phyloP scores from a whole-genome alignment of 768 basidiomycete species.

The Rhodotorula sphaerocarpa region DNA sequence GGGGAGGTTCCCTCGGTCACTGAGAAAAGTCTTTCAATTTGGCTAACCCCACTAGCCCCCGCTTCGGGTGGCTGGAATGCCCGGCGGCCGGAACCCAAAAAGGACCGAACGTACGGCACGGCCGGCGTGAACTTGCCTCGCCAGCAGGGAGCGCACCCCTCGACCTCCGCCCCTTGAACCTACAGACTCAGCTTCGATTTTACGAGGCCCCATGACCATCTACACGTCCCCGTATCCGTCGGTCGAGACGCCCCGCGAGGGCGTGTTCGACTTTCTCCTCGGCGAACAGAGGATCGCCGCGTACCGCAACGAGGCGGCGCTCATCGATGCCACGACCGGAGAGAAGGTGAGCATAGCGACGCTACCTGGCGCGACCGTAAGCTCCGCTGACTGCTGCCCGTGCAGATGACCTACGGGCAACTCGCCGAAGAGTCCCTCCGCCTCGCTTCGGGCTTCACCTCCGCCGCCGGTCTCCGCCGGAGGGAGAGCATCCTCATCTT shows the following conservation, averaged over 20 bases:
- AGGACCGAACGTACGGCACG: too few relatives aligned
- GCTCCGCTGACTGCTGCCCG: too few relatives aligned
- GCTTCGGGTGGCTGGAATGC: too few relatives aligned
- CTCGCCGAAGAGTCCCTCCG: background rate
- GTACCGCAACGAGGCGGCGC: background rate
- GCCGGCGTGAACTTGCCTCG: too few relatives aligned
- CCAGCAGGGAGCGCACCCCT: too few relatives aligned
- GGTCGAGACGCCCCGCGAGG: background rate
- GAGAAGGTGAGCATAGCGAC: background rate
- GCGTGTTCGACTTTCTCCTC: conserved; percentile 24
- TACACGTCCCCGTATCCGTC: conserved; percentile 2
- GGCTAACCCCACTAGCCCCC: too few relatives aligned
- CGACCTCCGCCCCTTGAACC: too few relatives aligned
- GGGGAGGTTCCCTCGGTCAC: too few relatives aligned
- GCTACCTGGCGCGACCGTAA: too few relatives aligned
- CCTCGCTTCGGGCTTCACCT: conserved; percentile 9
- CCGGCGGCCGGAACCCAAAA: too few relatives aligned
- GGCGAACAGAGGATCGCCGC: background rate
- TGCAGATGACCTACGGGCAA: conserved; percentile 11
- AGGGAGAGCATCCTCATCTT: conserved; percentile 20
- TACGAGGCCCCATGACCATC: conserved; percentile 8
- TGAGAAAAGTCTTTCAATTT: too few relatives aligned
- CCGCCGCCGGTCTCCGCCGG: conserved; percentile 1
- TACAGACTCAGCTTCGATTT: too few relatives aligned
- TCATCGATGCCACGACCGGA: conserved; percentile 23